Evolutionary conservation across 768 basidiomycete species (phyloP), one percentile per base, ranked within the genome.

Genomic region (Russula compacta): DNA sequence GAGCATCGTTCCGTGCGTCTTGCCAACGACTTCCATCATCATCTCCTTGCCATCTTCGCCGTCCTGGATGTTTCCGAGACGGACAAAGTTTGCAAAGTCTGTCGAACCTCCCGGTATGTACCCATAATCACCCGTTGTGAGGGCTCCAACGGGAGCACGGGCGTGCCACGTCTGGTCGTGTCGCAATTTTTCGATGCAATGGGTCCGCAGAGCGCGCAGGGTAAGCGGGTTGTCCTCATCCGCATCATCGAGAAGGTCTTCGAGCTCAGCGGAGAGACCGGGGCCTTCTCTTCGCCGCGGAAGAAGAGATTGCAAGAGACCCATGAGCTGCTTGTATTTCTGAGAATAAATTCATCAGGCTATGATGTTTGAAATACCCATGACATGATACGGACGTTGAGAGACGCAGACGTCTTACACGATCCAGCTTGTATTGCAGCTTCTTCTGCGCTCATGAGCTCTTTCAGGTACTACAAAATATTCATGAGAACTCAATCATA

Each of bases 231-330:
- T 53, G 10, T 64, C 46, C 2, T 46, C 48, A 12, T 66, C 64
- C 21, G 46, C 51, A 8, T 61, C 64, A 43, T 65, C 60, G 53
- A 66, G 66, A n/a, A 65, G 56, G 15, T 65, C 66, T 29, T 61
- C 59, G 7, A 66, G 53, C 17, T 58, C 57, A 17, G 66, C 24
- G 10, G 24, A 38, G 14, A 66, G 66, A 3, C 14, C 35, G 10
- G 50, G 50, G 38, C 54, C 59, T 17, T 61, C 64, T 32, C 53
- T 17, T 29, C 40, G 36, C 21, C 52, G 49, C 3, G 66, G 66
- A 11, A 66, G 64, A 4, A 66, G 58, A 7, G 52, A 61, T n/a
- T 42, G 64, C 14, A 66, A 29, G n/a, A 66, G 60, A 39, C 53
- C 29, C 10, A 55, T 50, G 19, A 66, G 63, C 19, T 66, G 66